These are phyloP conservation scores for Multifurca ochricompacta DNA, from an alignment of 768 basidiomycete species.

Conservation along the genomic window DNA sequence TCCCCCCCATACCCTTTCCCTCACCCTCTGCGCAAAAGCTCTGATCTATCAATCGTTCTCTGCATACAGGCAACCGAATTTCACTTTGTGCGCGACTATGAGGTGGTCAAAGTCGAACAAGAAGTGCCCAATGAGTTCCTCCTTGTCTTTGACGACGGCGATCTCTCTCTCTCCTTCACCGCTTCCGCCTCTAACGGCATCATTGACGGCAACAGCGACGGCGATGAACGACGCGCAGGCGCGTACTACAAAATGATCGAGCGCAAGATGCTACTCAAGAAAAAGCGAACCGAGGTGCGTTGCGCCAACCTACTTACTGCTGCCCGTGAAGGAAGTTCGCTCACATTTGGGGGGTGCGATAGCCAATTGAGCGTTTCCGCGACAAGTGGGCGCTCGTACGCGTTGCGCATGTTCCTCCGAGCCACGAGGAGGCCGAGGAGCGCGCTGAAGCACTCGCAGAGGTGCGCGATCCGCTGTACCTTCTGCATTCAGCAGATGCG, in stretches of 20 bases:
- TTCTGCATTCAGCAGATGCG: slow-evolving; percentile 38
- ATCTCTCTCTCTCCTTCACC: slow-evolving; percentile 21
- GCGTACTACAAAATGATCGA: slow-evolving; percentile 87
- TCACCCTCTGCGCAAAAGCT: background rate
- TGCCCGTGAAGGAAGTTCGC: background rate
- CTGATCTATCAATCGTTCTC: background rate
- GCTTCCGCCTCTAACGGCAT: too few species aligned
- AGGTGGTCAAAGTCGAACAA: slow-evolving; percentile 80
- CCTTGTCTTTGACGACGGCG: slow-evolving; percentile 57
- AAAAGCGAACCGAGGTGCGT: slow-evolving; percentile 72
- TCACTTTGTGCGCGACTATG: slow-evolving; percentile 76
- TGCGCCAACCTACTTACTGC: background rate
- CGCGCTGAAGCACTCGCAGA: slow-evolving; percentile 73
- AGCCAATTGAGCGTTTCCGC: slow-evolving; percentile 65
- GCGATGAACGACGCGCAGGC: slow-evolving; percentile 31
- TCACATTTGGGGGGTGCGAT: slow-evolving; percentile 12
- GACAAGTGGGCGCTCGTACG: slow-evolving; percentile 82
- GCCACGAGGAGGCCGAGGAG: slow-evolving; percentile 67
- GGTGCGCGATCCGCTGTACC: slow-evolving; percentile 58
- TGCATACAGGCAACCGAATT: slow-evolving; percentile 54
- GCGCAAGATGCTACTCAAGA: slow-evolving; percentile 81
- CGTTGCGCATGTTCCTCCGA: slow-evolving; percentile 62
- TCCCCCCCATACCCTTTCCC: too few species aligned
- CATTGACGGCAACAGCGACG: slow-evolving; percentile 25
- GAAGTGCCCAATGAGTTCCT: slow-evolving; percentile 82